phyloP scores from a whole-genome alignment of 768 basidiomycete species.

The Collybiopsis luxurians region DNA sequence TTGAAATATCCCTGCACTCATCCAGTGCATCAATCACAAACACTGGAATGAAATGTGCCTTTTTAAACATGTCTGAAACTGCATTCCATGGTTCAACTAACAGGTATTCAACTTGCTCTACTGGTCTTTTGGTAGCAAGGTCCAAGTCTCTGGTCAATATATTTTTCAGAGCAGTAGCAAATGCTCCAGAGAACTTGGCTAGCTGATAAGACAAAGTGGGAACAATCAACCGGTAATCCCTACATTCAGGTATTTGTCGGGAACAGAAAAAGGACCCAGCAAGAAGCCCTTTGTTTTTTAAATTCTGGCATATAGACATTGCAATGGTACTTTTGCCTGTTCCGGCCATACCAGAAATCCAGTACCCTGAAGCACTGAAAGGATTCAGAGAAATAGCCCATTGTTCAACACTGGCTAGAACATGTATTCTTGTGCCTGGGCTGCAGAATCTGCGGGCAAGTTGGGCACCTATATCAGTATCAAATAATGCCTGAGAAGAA shows the following conservation, averaged over 20 bases:
- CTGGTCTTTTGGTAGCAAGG: neutral
- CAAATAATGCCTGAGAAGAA: no score
- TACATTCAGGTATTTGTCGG: neutral
- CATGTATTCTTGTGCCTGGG: no score
- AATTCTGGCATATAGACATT: no score
- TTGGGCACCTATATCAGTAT: no score
- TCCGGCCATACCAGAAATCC: no score
- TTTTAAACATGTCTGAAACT: neutral
- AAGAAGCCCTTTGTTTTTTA: no score
- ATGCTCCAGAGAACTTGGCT: neutral
- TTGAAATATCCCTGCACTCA: neutral
- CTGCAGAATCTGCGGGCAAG: no score
- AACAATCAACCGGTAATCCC: neutral
- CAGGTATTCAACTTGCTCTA: neutral
- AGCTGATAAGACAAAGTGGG: constrained; percentile 8
- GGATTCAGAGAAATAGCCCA: no score
- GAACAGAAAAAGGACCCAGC: constrained; percentile 3
- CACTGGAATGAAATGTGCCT: neutral
- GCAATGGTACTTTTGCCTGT: no score
- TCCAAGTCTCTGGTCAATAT: neutral
- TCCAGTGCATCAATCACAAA: constrained; percentile 5
- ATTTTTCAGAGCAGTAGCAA: neutral
- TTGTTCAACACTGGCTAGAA: no score
- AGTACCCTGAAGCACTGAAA: no score
- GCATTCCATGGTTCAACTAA: neutral